These are phyloP conservation scores for Trametes sanguinea DNA, from an alignment of 768 basidiomycete species.

Conservation along the genomic window DNA sequence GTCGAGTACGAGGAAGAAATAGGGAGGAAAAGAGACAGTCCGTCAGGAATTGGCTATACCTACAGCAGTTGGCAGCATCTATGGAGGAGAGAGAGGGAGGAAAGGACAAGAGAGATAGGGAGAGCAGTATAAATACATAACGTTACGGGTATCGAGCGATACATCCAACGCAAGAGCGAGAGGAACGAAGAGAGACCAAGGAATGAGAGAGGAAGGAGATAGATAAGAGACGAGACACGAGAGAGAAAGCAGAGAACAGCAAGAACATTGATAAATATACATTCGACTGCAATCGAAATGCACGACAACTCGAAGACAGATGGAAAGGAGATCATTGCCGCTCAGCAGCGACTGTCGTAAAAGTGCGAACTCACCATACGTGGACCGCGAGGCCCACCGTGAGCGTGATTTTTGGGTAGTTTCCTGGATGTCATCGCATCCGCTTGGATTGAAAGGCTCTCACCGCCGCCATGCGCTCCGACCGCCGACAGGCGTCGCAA, in stretches of 20 bases:
- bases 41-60: constrained; percentile 1
- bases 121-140: constrained; percentile 25
- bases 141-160: constrained; percentile 21
- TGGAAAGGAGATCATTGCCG: constrained; percentile 2
- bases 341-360: constrained; percentile 10
- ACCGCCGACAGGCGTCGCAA: constrained; percentile 19
- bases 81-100: constrained; percentile 9
- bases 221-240: background rate
- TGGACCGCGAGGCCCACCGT: background rate
- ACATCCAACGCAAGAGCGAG: constrained; percentile 4
- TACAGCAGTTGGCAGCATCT: constrained; percentile 10
- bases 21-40: background rate
- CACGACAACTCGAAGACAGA: background rate
- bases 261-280: background rate
- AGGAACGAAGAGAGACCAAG: background rate
- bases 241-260: background rate
- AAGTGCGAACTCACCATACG: constrained; percentile 7
- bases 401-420: no score
- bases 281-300: background rate
- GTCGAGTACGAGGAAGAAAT: background rate
- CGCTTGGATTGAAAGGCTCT: background rate
- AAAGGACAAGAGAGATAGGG: background rate
- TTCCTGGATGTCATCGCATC: no score
- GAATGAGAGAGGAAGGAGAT: background rate
- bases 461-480: constrained; percentile 14